phyloP scores from a whole-genome alignment of 345 rosid species.

The Bruguiera parviflora region DNA sequence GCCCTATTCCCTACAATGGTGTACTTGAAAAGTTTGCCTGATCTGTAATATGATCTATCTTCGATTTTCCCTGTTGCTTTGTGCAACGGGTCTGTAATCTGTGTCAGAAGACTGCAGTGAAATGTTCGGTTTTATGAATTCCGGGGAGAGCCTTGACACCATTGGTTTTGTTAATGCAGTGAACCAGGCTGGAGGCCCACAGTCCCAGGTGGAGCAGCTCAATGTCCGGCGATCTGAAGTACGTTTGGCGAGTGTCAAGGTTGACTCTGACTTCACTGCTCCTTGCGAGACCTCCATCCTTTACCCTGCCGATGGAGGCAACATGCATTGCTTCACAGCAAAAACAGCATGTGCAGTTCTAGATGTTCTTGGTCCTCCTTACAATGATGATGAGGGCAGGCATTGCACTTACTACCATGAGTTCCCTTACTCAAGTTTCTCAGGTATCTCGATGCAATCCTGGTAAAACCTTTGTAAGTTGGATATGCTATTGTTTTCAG shows the following conservation, averaged over 20 bases:
- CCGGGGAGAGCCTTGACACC: no score
- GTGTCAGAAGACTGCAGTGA: no score
- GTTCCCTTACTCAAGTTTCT: constrained; percentile 44
- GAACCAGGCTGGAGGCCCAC: background rate
- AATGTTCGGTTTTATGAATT: background rate
- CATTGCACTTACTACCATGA: constrained; percentile 72
- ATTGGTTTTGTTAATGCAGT: constrained; percentile 32
- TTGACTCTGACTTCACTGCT: constrained; percentile 55
- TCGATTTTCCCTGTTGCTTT: no score
- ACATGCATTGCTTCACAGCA: constrained; percentile 91
- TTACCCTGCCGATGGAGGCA: constrained; percentile 91
- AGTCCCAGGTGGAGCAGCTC: background rate
- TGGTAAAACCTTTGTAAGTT: no score
- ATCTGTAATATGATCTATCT: no score
- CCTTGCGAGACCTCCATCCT: constrained; percentile 79
- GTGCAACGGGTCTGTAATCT: no score
- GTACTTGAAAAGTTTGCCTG: no score
- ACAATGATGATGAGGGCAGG: constrained; percentile 65
- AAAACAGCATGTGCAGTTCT: constrained; percentile 84
- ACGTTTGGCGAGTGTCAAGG: constrained; percentile 71
- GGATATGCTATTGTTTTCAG: no score
- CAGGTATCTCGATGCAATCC: constrained; percentile 39
- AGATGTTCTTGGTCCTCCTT: constrained; percentile 95
- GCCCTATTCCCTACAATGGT: no score
- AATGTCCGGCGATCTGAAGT: constrained; percentile 25